Percentiles rank a stretch among this genome's conserved stretches.
phyloP scores from a whole-genome alignment of 495 filamentous ascomycete species.

The Sphaerosporella brunnea region DNA sequence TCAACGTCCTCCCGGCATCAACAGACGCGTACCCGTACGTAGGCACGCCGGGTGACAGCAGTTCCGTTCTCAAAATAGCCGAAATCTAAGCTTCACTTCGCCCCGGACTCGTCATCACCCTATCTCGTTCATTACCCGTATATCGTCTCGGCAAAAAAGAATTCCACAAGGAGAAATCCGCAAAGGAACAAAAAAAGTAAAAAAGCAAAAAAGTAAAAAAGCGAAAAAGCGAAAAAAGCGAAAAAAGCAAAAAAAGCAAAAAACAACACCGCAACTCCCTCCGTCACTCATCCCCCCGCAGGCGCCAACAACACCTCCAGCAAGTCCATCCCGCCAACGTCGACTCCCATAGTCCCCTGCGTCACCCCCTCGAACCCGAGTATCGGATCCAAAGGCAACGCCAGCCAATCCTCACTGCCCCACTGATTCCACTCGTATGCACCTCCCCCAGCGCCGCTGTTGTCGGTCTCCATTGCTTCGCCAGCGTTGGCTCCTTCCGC shows the following conservation, averaged over 20 bases:
- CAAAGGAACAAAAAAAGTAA: too few relatives aligned
- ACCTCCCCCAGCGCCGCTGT: background rate
- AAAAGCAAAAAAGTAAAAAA: too few relatives aligned
- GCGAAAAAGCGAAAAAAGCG: too few relatives aligned
- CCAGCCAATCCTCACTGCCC: constrained; percentile 24
- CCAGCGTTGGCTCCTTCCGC: background rate
- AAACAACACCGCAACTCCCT: background rate
- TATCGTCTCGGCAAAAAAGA: too few relatives aligned
- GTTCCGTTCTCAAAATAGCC: too few relatives aligned
- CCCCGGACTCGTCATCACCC: too few relatives aligned
- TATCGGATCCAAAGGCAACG: constrained; percentile 23
- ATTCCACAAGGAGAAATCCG: too few relatives aligned
- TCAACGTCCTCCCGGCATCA: too few relatives aligned
- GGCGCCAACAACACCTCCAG: constrained; percentile 14
- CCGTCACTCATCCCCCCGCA: background rate
- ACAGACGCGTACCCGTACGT: too few relatives aligned
- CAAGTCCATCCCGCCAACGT: constrained; percentile 20
- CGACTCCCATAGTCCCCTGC: constrained; percentile 20
- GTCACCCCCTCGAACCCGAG: constrained; percentile 20
- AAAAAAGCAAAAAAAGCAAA: background rate
- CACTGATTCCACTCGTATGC: background rate
- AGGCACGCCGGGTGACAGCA: too few relatives aligned
- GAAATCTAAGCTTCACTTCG: too few relatives aligned
- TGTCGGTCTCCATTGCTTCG: background rate
- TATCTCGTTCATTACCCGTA: too few relatives aligned